phyloP scores from a whole-genome alignment of 805 yeast genomes.

The Torulaspora quercuum region DNA sequence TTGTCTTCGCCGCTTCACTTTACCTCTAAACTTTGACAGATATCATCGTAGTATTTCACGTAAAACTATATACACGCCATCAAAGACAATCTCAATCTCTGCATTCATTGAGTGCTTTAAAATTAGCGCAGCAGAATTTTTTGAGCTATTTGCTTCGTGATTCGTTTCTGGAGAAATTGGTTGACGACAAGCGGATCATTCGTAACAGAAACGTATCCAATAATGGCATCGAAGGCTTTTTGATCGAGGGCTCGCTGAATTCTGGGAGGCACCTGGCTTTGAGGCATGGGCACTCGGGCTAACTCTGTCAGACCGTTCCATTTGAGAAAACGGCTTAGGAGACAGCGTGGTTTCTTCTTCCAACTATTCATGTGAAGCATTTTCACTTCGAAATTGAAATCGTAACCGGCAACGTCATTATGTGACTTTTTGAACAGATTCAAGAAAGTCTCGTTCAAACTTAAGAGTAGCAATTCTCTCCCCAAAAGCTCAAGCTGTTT shows the following conservation, averaged over 20 bases:
- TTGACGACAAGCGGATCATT: slow-evolving; percentile 22
- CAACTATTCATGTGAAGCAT: slow-evolving; percentile 17
- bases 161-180: slow-evolving; percentile 19
- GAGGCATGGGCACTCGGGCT: slow-evolving; percentile 22
- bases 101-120: too few species aligned
- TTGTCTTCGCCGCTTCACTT: slow-evolving; percentile 93
- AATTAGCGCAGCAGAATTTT: slow-evolving; percentile 14
- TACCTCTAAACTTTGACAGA: slow-evolving; percentile 45
- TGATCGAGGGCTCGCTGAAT: slow-evolving; percentile 21
- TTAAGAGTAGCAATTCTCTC: slow-evolving; percentile 8
- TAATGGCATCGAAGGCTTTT: slow-evolving; percentile 21
- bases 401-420: slow-evolving; percentile 21
- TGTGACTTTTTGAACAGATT: slow-evolving; percentile 18
- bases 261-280: slow-evolving; percentile 22
- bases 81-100: too few species aligned
- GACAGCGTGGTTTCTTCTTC: slow-evolving; percentile 10
- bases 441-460: slow-evolving; percentile 15
- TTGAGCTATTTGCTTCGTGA: slow-evolving; percentile 23
- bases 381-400: slow-evolving; percentile 23
- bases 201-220: slow-evolving; percentile 26
- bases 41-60: neutral
- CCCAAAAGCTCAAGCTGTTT: slow-evolving; percentile 19
- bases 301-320: slow-evolving; percentile 8
- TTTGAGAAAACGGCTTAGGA: slow-evolving; percentile 16
- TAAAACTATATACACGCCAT: slow-evolving; percentile 3